These are phyloP conservation scores for Pichiaceae sp. DNA, from an alignment of 1,139 yeast species.

Conservation along the genomic window DNA sequence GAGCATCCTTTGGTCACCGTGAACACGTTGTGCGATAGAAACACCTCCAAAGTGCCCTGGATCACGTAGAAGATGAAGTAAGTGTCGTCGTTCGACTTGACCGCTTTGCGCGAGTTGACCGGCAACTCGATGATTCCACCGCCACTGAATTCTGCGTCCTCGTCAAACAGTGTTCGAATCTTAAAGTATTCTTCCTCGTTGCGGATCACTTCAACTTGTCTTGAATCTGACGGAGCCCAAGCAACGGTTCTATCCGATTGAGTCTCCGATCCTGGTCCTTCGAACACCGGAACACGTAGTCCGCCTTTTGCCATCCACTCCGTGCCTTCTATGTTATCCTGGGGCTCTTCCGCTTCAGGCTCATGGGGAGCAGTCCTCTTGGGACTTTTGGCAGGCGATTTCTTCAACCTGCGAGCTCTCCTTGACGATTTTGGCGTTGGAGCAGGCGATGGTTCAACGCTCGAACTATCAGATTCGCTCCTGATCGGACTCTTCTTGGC, in stretches of 20 bases:
- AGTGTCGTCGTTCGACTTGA: slow-evolving; percentile 57
- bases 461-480: neutral
- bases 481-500: neutral
- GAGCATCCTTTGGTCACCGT: slow-evolving; percentile 67
- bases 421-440: slow-evolving; percentile 27
- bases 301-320: slow-evolving; percentile 46
- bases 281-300: slow-evolving; percentile 43
- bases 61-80: slow-evolving; percentile 70
- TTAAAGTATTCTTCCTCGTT: slow-evolving; percentile 48
- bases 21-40: slow-evolving; percentile 51
- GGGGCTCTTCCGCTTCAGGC: neutral
- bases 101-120: slow-evolving; percentile 52
- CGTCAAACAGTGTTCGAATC: slow-evolving; percentile 61
- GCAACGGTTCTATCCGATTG: slow-evolving; percentile 48
- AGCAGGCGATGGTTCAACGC: neutral
- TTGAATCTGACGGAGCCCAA: slow-evolving; percentile 59
- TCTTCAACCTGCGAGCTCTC: slow-evolving; percentile 4
- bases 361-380: slow-evolving; percentile 12
- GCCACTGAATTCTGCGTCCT: slow-evolving; percentile 60
- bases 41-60: slow-evolving; percentile 63
- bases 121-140: slow-evolving; percentile 72
- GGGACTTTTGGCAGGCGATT: slow-evolving; percentile 24
- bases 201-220: slow-evolving; percentile 32
- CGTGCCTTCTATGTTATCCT: slow-evolving; percentile 27
- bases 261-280: slow-evolving; percentile 40